Evolutionary conservation across 805 yeast genomes (phyloP).

Genomic region (Starmera pachycereana): DNA sequence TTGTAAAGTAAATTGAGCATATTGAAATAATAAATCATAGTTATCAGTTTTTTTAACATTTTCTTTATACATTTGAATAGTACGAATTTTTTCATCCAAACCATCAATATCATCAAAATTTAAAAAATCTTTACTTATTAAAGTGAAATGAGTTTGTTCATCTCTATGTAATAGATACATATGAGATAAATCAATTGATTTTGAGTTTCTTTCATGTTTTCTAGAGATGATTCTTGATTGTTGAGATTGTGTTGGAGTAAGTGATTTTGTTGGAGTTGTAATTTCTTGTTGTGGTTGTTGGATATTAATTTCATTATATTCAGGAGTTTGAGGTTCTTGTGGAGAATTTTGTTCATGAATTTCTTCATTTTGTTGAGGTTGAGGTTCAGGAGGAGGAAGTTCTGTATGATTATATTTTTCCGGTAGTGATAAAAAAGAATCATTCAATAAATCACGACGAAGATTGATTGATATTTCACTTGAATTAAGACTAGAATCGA

Average conservation of each 20-base stretch:
- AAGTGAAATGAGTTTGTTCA: constrained; percentile 24
- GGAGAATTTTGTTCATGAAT: background rate
- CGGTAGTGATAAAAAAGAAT: too few species aligned
- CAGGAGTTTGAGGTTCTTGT: background rate
- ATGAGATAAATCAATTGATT: constrained; percentile 32
- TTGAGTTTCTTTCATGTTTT: constrained; percentile 18
- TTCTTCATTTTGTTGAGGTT: too few species aligned
- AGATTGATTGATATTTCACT: too few species aligned
- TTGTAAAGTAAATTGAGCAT: constrained; percentile 83
- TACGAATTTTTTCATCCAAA: constrained; percentile 66
- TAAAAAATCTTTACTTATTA: constrained; percentile 31
- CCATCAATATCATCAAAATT: constrained; percentile 34
- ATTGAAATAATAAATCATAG: constrained; percentile 78
- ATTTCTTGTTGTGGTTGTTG: background rate
- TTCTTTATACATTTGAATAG: constrained; percentile 77
- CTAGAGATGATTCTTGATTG: background rate
- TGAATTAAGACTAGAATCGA: too few species aligned
- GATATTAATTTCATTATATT: background rate
- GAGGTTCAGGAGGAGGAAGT: too few species aligned
- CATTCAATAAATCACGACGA: too few species aligned
- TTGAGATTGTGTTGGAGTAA: too few species aligned
- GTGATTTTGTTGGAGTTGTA: background rate
- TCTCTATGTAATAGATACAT: constrained; percentile 24
- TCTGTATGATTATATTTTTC: too few species aligned
- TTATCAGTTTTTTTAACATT: constrained; percentile 81